Conservation (phyloP, 106 monocot species). For the Apostasia shenzhenica region DNA sequence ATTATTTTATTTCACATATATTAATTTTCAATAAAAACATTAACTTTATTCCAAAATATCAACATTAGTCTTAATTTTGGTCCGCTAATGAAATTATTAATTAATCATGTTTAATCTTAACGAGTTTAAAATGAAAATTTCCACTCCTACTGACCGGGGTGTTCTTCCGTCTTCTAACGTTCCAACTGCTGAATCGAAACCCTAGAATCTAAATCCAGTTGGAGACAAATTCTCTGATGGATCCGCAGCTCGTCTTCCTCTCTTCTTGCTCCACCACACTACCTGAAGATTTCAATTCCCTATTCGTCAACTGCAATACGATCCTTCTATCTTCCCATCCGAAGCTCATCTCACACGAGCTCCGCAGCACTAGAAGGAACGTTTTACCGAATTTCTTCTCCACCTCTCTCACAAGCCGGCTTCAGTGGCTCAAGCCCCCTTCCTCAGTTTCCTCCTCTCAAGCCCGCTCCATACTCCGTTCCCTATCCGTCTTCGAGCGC, state of each 20-base stretch:
- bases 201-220: too few relatives aligned
- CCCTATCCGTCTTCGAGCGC: conserved; percentile 18
- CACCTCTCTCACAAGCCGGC: background rate
- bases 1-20: too few relatives aligned
- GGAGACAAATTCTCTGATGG: background rate
- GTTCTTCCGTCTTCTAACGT: too few relatives aligned
- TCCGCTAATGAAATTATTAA: too few relatives aligned
- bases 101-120: too few relatives aligned
- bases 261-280: background rate
- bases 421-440: background rate
- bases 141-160: too few relatives aligned
- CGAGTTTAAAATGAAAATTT: too few relatives aligned
- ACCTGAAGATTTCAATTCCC: conserved; percentile 21
- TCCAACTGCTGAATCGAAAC: too few relatives aligned
- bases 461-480: conserved; percentile 25
- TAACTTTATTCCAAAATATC: too few relatives aligned
- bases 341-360: background rate
- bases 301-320: conserved; percentile 33
- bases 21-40: too few relatives aligned
- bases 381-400: background rate
- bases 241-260: background rate
- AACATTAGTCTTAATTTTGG: too few relatives aligned
- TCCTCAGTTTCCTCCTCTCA: background rate
- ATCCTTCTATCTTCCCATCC: conserved; percentile 21
- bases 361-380: background rate